These are phyloP conservation scores for Kalmanozyma brasiliensis DNA, from an alignment of 1,284 basidiomycete species.

Conservation along the genomic window DNA sequence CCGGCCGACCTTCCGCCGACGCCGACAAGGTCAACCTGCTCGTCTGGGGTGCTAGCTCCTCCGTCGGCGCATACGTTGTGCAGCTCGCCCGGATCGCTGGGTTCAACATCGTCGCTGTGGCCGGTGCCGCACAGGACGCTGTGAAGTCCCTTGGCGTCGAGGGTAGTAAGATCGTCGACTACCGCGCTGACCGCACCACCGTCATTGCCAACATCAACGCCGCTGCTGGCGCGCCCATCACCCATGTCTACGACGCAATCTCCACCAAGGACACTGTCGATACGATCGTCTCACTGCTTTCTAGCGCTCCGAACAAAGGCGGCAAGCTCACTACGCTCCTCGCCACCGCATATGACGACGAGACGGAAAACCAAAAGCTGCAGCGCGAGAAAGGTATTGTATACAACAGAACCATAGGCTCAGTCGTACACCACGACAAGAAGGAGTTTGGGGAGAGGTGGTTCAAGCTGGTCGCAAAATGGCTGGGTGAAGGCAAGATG, in stretches of 20 bases:
- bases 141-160: slow-evolving; percentile 15
- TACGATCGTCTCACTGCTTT: slow-evolving; percentile 46
- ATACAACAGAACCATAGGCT: slow-evolving; percentile 13
- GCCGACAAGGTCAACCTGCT: slow-evolving; percentile 48
- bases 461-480: slow-evolving; percentile 48
- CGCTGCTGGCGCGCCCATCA: slow-evolving; percentile 29
- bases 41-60: slow-evolving; percentile 67
- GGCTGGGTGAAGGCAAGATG: slow-evolving; percentile 57
- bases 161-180: slow-evolving; percentile 26
- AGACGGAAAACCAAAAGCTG: slow-evolving; percentile 11
- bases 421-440: slow-evolving; percentile 27
- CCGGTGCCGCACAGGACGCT: slow-evolving; percentile 24
- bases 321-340: slow-evolving; percentile 20
- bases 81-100: slow-evolving; percentile 66
- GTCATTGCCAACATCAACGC: slow-evolving; percentile 44
- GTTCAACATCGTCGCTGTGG: slow-evolving; percentile 65
- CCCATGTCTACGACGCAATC: slow-evolving; percentile 59
- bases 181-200: slow-evolving; percentile 42
- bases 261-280: slow-evolving; percentile 39
- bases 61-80: slow-evolving; percentile 66
- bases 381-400: slow-evolving; percentile 11
- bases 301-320: slow-evolving; percentile 16
- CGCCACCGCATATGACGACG: slow-evolving; percentile 13
- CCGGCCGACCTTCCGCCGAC: slow-evolving; percentile 18
- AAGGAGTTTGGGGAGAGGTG: slow-evolving; percentile 50